A percentile compares a stretch with the other conserved stretches of the same genome.
phyloP scores from a whole-genome alignment of 192 early-diverging fungal genomes.

The Coemansia sp. region DNA sequence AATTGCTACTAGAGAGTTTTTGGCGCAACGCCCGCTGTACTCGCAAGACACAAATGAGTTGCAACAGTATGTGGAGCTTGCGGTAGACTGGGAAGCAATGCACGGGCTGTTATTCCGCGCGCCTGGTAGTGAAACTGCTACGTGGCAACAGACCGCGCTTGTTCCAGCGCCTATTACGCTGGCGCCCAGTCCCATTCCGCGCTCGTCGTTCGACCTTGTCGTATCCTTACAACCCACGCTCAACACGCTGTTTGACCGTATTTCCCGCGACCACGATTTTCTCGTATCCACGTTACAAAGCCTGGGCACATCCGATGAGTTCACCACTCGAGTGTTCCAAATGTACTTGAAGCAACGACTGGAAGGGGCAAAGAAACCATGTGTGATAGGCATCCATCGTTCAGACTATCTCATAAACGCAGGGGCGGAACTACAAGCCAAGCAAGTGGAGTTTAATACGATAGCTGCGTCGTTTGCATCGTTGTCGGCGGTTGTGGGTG shows the following conservation, averaged over 20 bases:
- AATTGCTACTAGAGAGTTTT: constrained; percentile 20
- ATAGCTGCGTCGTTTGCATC: constrained; percentile 90
- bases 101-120: constrained; percentile 81
- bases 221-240: constrained; percentile 72
- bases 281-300: constrained; percentile 54
- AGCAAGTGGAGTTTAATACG: constrained; percentile 98
- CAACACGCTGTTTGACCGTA: constrained; percentile 77
- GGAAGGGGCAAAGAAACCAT: constrained; percentile 48
- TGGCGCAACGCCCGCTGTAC: constrained; percentile 30
- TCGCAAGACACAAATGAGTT: constrained; percentile 32
- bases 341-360: constrained; percentile 69
- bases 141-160: constrained; percentile 49
- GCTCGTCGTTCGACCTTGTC: constrained; percentile 69
- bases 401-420: constrained; percentile 91
- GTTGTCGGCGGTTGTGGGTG: constrained; percentile 68
- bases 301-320: constrained; percentile 74
- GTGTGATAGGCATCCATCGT: constrained; percentile 82
- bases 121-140: constrained; percentile 28
- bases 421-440: constrained; percentile 29
- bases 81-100: constrained; percentile 81
- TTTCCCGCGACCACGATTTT: constrained; percentile 77
- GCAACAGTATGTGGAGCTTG: constrained; percentile 52
- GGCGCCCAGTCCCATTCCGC: constrained; percentile 83
- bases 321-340: constrained; percentile 69
- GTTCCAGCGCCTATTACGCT: constrained; percentile 85